A percentile compares a stretch with the other conserved stretches of the same genome.
phyloP scores from a whole-genome alignment of 2,329 filamentous ascomycete genomes.

The Phialocephala subalpina region DNA sequence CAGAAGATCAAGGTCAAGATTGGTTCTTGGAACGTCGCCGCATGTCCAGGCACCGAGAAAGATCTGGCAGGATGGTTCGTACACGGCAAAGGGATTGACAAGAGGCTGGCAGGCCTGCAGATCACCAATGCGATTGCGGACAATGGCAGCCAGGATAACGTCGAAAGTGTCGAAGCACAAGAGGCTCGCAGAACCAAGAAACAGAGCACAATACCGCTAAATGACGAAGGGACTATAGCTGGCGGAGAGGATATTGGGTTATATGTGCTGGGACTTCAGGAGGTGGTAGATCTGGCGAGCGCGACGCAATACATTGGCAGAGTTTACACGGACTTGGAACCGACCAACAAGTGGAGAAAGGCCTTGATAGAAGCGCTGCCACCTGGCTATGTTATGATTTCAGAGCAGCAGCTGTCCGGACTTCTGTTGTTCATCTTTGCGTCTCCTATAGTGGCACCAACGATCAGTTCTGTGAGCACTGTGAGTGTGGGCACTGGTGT shows the following conservation, averaged over 20 bases:
- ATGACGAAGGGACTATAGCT: conserved; percentile 49
- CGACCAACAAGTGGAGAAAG: conserved; percentile 81
- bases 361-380: conserved; percentile 79
- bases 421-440: conserved; percentile 87
- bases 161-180: conserved; percentile 55
- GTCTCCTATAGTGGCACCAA: conserved; percentile 75
- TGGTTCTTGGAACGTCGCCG: conserved; percentile 94
- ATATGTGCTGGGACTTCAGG: conserved; percentile 90
- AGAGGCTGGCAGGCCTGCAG: conserved; percentile 64
- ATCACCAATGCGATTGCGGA: conserved; percentile 49
- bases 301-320: conserved; percentile 78
- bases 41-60: conserved; percentile 83
- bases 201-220: conserved; percentile 53
- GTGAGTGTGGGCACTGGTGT: conserved; percentile 87
- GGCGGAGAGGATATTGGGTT: conserved; percentile 79
- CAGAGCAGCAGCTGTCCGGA: conserved; percentile 86
- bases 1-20: conserved; percentile 85
- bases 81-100: conserved; percentile 73
- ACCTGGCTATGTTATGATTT: conserved; percentile 76
- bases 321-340: conserved; percentile 75
- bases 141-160: conserved; percentile 42
- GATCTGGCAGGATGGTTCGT: conserved; percentile 92
- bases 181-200: conserved; percentile 54
- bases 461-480: conserved; percentile 83
- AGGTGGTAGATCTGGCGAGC: conserved; percentile 86